These are phyloP conservation scores for Sphaerosporella brunnea DNA, from an alignment of 495 filamentous ascomycete genomes.

Conservation along the genomic window DNA sequence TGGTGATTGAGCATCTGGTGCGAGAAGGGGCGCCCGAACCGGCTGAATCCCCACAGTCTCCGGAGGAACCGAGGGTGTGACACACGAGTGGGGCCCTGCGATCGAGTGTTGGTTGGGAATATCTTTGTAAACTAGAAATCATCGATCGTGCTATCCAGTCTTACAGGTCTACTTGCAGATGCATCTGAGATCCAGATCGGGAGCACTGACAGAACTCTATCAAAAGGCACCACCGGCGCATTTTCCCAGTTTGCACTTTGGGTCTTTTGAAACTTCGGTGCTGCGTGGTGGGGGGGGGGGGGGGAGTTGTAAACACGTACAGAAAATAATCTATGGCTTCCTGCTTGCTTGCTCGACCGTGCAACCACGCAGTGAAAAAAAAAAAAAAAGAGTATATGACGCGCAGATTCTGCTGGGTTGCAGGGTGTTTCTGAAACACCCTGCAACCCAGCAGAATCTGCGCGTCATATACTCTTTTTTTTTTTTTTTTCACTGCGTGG, in stretches of 20 bases:
- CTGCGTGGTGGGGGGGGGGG: not conserved
- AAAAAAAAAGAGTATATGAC: conserved; percentile 4
- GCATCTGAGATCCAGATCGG: not conserved
- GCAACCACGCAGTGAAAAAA: not conserved
- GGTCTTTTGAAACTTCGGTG: not conserved
- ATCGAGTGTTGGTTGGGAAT: not conserved
- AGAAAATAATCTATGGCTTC: no score
- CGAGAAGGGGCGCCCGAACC: conserved; percentile 15
- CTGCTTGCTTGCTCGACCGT: not conserved
- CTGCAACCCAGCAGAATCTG: conserved; percentile 6
- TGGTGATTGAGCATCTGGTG: conserved; percentile 65
- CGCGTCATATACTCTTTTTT: conserved; percentile 6
- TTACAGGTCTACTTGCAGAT: not conserved
- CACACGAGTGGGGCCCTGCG: conserved; percentile 1
- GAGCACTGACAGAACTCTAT: not conserved
- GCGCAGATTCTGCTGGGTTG: conserved; percentile 7
- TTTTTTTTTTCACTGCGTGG: not conserved
- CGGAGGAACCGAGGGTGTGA: conserved; percentile 1
- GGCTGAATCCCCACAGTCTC: conserved; percentile 10
- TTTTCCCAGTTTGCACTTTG: not conserved
- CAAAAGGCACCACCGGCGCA: not conserved
- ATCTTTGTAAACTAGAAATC: not conserved
- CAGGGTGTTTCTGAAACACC: no score
- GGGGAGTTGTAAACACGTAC: no score
- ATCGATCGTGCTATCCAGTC: not conserved